Evolutionary conservation across 2,329 filamentous ascomycete species (phyloP), one percentile per base, ranked within the genome.

Genomic region (Ophiocordyceps sinensis): DNA sequence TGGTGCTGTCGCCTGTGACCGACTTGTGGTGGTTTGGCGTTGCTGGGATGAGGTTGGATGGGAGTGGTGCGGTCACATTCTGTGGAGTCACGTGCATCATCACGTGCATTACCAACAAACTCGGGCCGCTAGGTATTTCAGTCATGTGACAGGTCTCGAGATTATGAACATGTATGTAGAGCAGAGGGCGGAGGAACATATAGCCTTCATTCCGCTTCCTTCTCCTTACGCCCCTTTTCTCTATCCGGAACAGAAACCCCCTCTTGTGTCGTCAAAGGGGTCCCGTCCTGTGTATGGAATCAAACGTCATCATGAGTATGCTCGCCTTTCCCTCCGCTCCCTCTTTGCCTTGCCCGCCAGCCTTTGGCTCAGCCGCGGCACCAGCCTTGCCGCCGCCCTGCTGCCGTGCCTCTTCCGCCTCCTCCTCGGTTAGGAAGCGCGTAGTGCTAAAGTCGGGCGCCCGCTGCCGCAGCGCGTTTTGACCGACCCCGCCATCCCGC

Each of bases 371-470:
- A 13, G 5, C 36, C 5, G 36, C 19, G 13, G 13, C 36, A 26
- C 12, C 37, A 17, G 26, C 21, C 23, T 40, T 23, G 34, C 23
- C 36, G 21, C 14, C 21, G 14, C 42, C 47, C 36, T 15, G 38
- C 41, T 52, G 44, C 48, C 70, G 66, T 47, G 19, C 19, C 36
- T 17, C 17, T 15, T 68, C 62, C 38, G 64, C 60, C 29, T 68
- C 65, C 37, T 69, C 67, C 26, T 19, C 19, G 19, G 56, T 57
- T 26, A 59, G 63, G 43, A 76, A 74, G 43, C 65, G 71, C 21
- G 73, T 77, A 62, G 76, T 71, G 52, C 68, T 69, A 44, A 74
- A 73, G 40, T 75, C 73, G 30, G 67, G 70, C 43, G 66, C 57
- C 40, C 56, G 60, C 51, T 59, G 61, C 37, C 60, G 56, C 47